Conservation (phyloP, 805 yeast species). For the Kurtzmaniella fragi region DNA sequence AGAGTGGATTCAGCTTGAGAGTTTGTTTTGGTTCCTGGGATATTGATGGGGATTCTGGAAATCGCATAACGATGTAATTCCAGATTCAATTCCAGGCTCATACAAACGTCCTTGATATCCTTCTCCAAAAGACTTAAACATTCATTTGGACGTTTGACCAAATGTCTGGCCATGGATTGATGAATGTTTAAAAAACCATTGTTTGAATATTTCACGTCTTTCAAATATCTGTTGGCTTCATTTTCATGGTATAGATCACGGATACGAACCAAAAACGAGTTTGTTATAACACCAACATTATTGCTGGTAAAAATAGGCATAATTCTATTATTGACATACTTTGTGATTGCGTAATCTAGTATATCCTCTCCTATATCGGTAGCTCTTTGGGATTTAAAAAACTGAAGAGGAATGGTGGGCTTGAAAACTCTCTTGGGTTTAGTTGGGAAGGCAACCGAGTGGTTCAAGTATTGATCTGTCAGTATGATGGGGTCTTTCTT, state of each 20-base stretch:
- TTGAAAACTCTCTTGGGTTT: constrained; percentile 2
- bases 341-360: constrained; percentile 9
- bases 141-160: constrained; percentile 6
- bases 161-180: constrained; percentile 5
- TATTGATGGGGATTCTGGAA: constrained; percentile 1
- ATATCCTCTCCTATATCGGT: constrained; percentile 10
- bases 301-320: constrained; percentile 8
- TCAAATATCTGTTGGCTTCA: constrained; percentile 3
- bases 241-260: constrained; percentile 3
- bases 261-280: constrained; percentile 5
- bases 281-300: constrained; percentile 2
- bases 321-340: constrained; percentile 10
- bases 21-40: constrained; percentile 6
- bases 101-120: constrained; percentile 5
- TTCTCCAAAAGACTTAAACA: constrained; percentile 7
- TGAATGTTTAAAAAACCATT: constrained; percentile 5
- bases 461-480: neutral
- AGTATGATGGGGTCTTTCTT: neutral
- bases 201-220: neutral
- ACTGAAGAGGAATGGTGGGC: neutral
- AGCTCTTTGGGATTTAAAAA: neutral
- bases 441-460: neutral
- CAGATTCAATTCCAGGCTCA: constrained; percentile 1
- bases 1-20: constrained; percentile 7
- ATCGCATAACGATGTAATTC: constrained; percentile 2